Evolutionary conservation across 495 filamentous ascomycete species (phyloP).

Genomic region (Oleoguttula mirabilis): DNA sequence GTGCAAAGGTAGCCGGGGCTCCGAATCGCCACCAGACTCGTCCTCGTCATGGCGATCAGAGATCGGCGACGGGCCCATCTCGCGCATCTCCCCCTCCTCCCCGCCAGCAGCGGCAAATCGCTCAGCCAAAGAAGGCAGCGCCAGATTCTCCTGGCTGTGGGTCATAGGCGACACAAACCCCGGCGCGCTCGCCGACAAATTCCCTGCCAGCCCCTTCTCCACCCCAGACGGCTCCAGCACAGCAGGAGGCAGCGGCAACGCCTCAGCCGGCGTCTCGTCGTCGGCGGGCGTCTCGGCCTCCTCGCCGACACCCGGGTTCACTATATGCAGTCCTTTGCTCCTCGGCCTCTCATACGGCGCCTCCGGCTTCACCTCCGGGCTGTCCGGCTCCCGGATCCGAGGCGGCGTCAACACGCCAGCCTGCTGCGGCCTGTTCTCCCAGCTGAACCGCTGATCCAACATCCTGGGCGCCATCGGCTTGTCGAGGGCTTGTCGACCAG

Average conservation of each 20-base stretch:
- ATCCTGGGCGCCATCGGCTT: constrained; percentile 9
- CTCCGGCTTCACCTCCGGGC: constrained; percentile 15
- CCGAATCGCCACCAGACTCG: neutral
- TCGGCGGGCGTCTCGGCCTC: constrained; percentile 1
- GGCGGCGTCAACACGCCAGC: neutral
- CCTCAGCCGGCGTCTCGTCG: no score
- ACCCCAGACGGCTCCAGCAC: neutral
- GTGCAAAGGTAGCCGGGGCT: neutral
- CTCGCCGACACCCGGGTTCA: constrained; percentile 8
- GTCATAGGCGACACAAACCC: no score
- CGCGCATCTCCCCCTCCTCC: neutral
- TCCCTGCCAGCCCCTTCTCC: neutral
- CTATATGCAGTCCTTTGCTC: constrained; percentile 15
- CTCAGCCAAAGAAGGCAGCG: no score
- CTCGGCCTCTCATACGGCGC: constrained; percentile 18
- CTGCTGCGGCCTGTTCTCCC: constrained; percentile 24
- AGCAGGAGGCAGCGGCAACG: no score
- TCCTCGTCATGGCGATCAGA: neutral
- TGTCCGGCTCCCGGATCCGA: constrained; percentile 5
- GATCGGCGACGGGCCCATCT: neutral
- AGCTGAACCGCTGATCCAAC: constrained; percentile 28
- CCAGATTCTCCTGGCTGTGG: constrained; percentile 6
- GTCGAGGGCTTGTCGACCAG: neutral
- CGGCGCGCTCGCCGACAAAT: no score
- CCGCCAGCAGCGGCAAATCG: neutral